These are phyloP conservation scores for Linum lewisii DNA, from an alignment of 345 rosid species.

Conservation along the genomic window DNA sequence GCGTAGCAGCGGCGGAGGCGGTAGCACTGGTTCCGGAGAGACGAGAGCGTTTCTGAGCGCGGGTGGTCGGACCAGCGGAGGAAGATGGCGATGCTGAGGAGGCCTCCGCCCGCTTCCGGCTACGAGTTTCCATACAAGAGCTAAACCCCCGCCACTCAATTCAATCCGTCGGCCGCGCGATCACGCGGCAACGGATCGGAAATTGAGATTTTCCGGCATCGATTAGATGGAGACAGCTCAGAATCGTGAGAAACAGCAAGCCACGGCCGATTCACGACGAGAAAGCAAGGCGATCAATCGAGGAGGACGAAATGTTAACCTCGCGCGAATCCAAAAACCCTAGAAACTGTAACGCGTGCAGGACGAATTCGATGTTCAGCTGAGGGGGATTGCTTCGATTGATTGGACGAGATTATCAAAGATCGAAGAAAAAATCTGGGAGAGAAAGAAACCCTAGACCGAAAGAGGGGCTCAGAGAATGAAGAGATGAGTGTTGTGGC, in stretches of 20 bases:
- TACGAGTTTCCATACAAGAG: conserved; percentile 99
- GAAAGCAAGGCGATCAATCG: not conserved
- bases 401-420: not conserved
- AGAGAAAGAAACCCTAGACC: conserved; percentile 17
- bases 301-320: no score
- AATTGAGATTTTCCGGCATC: conserved; percentile 29
- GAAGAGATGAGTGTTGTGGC: conserved; percentile 1
- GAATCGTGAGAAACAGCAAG: not conserved
- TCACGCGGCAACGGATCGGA: conserved; percentile 48
- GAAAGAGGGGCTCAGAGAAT: not conserved
- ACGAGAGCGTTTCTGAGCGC: conserved; percentile 69
- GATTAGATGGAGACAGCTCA: not conserved
- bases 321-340: not conserved
- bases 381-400: not conserved
- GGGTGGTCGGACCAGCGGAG: conserved; percentile 72
- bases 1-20: conserved; percentile 11
- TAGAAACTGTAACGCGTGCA: not conserved
- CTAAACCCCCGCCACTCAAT: conserved; percentile 30
- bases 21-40: conserved; percentile 33
- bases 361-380: not conserved
- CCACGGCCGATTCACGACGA: conserved; percentile 1
- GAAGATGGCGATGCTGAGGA: conserved; percentile 94
- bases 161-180: conserved; percentile 28
- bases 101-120: conserved; percentile 99
- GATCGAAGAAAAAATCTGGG: not conserved